Base-by-base conservation (phyloP, 768 basidiomycete genomes). In the Arthromyces matolae region DNA sequence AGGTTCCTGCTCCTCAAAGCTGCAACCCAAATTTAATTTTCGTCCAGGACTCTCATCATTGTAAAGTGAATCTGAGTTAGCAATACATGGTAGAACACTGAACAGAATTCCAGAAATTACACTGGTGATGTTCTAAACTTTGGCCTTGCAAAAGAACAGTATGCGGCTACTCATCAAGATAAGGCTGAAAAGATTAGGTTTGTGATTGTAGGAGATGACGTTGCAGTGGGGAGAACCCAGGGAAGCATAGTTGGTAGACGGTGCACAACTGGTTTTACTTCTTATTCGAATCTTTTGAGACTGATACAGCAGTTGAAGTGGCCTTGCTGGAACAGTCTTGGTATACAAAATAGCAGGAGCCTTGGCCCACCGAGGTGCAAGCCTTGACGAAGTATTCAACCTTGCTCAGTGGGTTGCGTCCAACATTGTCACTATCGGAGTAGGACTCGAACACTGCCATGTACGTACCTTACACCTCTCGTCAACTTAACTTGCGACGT, bases 261-360 rank as follows among this genome's bases (percentile, higher is more conserved):
- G 88, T 80, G 52, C 9, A 65, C 36, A 5, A 12, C 16, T 27
- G 8, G 38, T 43, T 36, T 45, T 1, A 16, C 23, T n/a, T 14
- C n/a, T n/a, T 12, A 19, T 18, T 9, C 28, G 22, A 19, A 32
- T 39, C 24, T 35, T 33, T 39, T 32, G n/a, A n/a, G n/a, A n/a
- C n/a, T n/a, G n/a, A 3, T 44, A n/a, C 10, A n/a, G 39, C 47
- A 9, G 2, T 7, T 43, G 3, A 13, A 90, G 92, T 59, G 90
- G 90, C 33, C 77, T 91, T 9, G 88, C 89, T 0, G 89, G 89
- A 2, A 86, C 86, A 4, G 80, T 86, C 4, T 68, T 92, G 18
- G 88, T 93, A 1, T 94, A 94, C 75, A 95, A 95, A 68, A 84
- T 93, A 45, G 87, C 90, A 8, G 92, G 92, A 34, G 91, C 90